Base-by-base conservation (phyloP, 306 rosid genomes). In the Ormosia semicastrata region DNA sequence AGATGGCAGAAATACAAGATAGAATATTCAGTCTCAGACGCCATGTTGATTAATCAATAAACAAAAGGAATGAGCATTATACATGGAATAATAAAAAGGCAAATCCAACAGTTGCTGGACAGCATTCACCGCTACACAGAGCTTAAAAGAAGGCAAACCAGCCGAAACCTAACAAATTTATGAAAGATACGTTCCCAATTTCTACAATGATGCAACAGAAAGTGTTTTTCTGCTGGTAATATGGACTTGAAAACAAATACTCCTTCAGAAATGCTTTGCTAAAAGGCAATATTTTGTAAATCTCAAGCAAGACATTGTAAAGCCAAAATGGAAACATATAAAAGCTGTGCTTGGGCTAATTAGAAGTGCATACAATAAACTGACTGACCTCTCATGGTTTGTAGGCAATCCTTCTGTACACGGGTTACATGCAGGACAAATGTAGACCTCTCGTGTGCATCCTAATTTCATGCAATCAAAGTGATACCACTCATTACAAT, bases 401-500 rank as follows among this genome's bases (percentile, higher is more conserved):
- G 85, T 72, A 4, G 85, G 75, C 57, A 77, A 74, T 73, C 56
- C 90, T 74, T 76, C 79, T 12, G 73, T 43, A 74, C 36, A 84
- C 46, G 98, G 99, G 80, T 68, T 85, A 72, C 98, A 95, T 39
- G 97, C 96, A 56, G 99, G 97, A 83, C 99, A 95, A 41, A 89
- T 88, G 90, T 93, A 95, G 78, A 84, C 76, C 77, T 87, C 88
- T 66, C 88, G 92, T 4, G 87, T 44, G 66, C 84, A 69, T 50
- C 50, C 79, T 75, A 95, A 79, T 67, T 92, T 89, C 88, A 95
- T 84, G 86, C 99, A 95, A 79, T 92, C 98, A 66, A 90, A 93
- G 88, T 95, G 99, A 85, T 95, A 95, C 99, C 99, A 95, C 77
- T 95, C 99, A 54, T 83, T 89, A 80, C 98, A 95, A 18, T 77